Evolutionary conservation across 2,329 filamentous ascomycete species (phyloP), one percentile per base, ranked within the genome.

Genomic region (Teratosphaeria gauchensis): DNA sequence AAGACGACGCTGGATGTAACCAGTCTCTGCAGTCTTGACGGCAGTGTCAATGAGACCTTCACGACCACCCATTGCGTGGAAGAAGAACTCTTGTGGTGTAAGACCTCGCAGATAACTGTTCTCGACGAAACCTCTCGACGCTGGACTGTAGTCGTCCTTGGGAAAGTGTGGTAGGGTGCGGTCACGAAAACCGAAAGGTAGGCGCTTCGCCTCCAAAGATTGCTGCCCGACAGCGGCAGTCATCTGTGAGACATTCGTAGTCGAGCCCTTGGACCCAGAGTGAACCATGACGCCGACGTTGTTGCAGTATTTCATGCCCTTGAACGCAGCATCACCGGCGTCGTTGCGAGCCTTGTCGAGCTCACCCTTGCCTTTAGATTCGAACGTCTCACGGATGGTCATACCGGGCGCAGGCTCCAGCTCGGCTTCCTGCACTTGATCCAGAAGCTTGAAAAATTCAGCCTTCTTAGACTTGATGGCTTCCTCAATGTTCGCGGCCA

Each of bases 211-310:
- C 77, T 99, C 94, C 8, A 99, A 91, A 64, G 95, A 95, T 73
- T 99, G 95, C 73, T 99, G 94, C 65, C 95, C 94, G 61, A 99
- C 95, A 64, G 97, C 84, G 30, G 94, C 94, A 62, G 92, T 95
- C 94, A 99, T 99, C 76, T 99, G 94, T 16, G 95, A 96, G 68
- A 99, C 97, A 74, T 99, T 99, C 80, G 99, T 97, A 12, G 90
- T 92, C 2, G 94, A 97, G 73, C 94, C 94, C 80, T 99, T 99
- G 66, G 95, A 99, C 69, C 94, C 94, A 60, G 94, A 96, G 56
- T 87, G 85, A 61, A 95, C 91, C 89, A 97, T 99, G 71, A 91
- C 90, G 57, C 95, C 90, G 55, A 92, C 92, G 69, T 97, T 96
- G 81, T 99, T 99, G 68, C 89, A 80, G 75, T 96, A 90, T 77